These are phyloP conservation scores for Xylaria venustula DNA, from an alignment of 495 filamentous ascomycete genomes.

Conservation along the genomic window DNA sequence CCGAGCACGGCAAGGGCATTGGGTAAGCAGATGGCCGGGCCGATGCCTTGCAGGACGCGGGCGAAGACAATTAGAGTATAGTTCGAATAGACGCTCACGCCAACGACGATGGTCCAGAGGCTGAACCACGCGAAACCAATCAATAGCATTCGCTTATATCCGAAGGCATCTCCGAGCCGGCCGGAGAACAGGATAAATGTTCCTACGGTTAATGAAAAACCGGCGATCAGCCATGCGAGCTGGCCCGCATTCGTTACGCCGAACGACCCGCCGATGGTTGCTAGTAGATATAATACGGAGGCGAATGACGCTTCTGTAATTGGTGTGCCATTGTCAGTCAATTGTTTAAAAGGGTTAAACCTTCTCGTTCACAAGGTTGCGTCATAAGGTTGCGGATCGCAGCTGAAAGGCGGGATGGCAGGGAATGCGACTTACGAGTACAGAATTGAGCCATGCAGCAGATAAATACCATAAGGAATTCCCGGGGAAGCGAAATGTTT, in stretches of 20 bases:
- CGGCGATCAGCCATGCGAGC: constrained; percentile 52
- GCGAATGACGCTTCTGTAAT: constrained; percentile 17
- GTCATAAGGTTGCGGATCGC: too few relatives aligned
- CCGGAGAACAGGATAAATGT: constrained; percentile 61
- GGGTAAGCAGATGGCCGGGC: constrained; percentile 59
- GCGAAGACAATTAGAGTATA: constrained; percentile 55
- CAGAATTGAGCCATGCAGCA: constrained; percentile 15
- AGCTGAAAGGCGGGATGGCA: not conserved
- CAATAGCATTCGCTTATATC: constrained; percentile 52
- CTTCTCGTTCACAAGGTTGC: too few relatives aligned
- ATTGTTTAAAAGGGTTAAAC: too few relatives aligned
- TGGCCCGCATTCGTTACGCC: constrained; percentile 15
- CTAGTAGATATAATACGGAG: constrained; percentile 18
- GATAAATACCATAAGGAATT: constrained; percentile 12
- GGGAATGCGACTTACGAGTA: constrained; percentile 5
- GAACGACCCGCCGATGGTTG: constrained; percentile 25
- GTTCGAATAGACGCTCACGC: constrained; percentile 27
- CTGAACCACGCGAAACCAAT: constrained; percentile 54
- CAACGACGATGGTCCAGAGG: constrained; percentile 52
- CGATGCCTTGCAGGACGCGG: constrained; percentile 61
- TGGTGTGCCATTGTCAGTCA: not conserved
- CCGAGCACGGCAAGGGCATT: constrained; percentile 63
- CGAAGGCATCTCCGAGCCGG: constrained; percentile 55
- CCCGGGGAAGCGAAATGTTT: constrained; percentile 5
- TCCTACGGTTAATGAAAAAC: constrained; percentile 56